Evolutionary conservation across 768 basidiomycete species (phyloP), one percentile per base, ranked within the genome.

Genomic region (Termitomyces sp.): DNA sequence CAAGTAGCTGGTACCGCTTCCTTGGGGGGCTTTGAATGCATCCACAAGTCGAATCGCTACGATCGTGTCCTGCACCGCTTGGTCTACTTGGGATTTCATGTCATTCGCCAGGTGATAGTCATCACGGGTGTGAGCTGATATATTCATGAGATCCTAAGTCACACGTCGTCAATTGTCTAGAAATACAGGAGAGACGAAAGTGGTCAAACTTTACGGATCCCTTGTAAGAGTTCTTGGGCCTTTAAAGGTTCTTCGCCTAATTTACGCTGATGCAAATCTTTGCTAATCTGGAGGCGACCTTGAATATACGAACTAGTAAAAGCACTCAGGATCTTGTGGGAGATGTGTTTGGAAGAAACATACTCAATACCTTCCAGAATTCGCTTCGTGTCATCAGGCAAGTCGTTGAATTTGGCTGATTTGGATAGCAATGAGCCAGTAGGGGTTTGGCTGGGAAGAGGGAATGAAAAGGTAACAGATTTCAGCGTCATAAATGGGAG

Each of bases 41-140:
- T 92, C 90, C 49, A 94, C 76, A 56, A 92, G 86, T 30, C 84
- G 83, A 8, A 83, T 90, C 3, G 88, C 84, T 28, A 85, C 76
- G 54, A 92, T 90, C 24, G 86, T 89, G 64, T 93, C 92, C 71
- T 90, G 84, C 28, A 91, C 85, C 0, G 87, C 81, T 70, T 87
- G 85, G 53, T 92, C 88, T 13, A 86, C 84, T 75, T 89, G 90
- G 2, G 76, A 72, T 66, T 87, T 88, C 49, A 93, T 72, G 69
- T 92, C 88, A 58, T 80, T 81, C 28, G 86, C 85, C 43, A 83
- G 78, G 56, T 82, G 79, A 26, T 80, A 72, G 67, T 94, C 91
- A 16, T 83, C 80, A 54, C 84, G 85, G 40, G 88, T 81, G 22
- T 79, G 81, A 7, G 83, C 80, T 33, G 84, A 77, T 3, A 80